These are phyloP conservation scores for Clitopilus hobsonii DNA, from an alignment of 768 basidiomycete genomes.

Conservation along the genomic window DNA sequence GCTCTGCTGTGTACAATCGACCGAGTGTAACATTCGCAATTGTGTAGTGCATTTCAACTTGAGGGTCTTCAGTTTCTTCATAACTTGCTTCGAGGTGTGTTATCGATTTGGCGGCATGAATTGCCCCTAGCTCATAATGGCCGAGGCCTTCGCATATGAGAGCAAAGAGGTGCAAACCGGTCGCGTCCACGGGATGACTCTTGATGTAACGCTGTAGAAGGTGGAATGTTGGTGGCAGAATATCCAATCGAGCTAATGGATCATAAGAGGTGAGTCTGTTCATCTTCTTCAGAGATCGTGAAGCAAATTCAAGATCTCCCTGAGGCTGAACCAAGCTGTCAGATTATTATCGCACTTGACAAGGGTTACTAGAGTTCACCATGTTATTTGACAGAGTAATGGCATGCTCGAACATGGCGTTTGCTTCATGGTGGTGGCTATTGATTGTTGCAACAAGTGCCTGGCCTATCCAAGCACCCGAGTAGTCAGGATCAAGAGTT, in stretches of 20 bases:
- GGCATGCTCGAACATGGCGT: constrained; percentile 70
- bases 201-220: constrained; percentile 73
- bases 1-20: constrained; percentile 60
- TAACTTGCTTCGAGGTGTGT: constrained; percentile 78
- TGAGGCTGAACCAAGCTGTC: constrained; percentile 49
- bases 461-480: constrained; percentile 89
- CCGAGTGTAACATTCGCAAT: constrained; percentile 82
- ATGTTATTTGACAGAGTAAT: constrained; percentile 51
- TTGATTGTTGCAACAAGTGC: constrained; percentile 62
- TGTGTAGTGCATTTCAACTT: constrained; percentile 73
- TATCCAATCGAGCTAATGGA: constrained; percentile 26
- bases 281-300: constrained; percentile 45
- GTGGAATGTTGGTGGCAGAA: constrained; percentile 75
- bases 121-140: constrained; percentile 55
- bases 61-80: constrained; percentile 79
- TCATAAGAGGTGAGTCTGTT: constrained; percentile 11
- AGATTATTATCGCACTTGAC: neutral
- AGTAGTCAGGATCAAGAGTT: constrained; percentile 86
- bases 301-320: constrained; percentile 75
- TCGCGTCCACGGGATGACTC: constrained; percentile 61
- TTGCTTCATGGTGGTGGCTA: constrained; percentile 57
- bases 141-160: constrained; percentile 84
- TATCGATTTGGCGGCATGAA: constrained; percentile 59
- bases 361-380: constrained; percentile 32
- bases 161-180: constrained; percentile 78